Evolutionary conservation across 257 asterid species (phyloP), one percentile per base, ranked within the genome.

Genomic region (Knoxia roxburghii): DNA sequence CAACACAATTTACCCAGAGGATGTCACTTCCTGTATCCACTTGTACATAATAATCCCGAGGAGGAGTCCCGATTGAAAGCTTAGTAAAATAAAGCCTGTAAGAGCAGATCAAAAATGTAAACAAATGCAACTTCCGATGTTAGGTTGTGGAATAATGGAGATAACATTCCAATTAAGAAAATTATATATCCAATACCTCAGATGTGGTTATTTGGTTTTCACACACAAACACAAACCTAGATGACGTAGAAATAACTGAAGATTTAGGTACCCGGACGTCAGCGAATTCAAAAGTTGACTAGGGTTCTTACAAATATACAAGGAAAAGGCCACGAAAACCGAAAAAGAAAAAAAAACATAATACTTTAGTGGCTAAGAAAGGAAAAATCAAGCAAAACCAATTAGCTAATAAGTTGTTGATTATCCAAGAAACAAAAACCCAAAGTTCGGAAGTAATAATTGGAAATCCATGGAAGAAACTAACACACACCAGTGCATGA

Each of bases 11-110:
- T 75, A 94, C 88, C 99, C 99, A 94, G 69, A 94, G 75, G 55
- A 88, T 94, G 80, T 94, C 99, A 79, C 99, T 94, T 76, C 99
- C 99, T 18, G 99, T 94, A 70, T 94, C 99, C 1, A 94, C 97
- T 80, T 94, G 99, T 66, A 90, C 96, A 61, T 87, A 84, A 72
- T 90, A 94, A 66, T 90, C 96, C 64, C 75, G 78, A 37, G 99
- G 91, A 84, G 99, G 99, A 81, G 84, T 85, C 66, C 99, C 99
- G 30, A 94, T 83, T 33, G 95, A 74, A 71, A 94, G 86, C 76
- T 79, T 85, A 52, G 99, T 88, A 84, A 84, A 94, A 76, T 90
- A 94, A 45, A 94, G 95, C 89, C 99, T 90, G 91, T 71, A 83
- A 27, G 66, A 75, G 75, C 72, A 50, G 56, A 71, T 51, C 39